Base-by-base conservation (phyloP, 176 grass and related monocot species). In the Echinochloa phyllopogon region DNA sequence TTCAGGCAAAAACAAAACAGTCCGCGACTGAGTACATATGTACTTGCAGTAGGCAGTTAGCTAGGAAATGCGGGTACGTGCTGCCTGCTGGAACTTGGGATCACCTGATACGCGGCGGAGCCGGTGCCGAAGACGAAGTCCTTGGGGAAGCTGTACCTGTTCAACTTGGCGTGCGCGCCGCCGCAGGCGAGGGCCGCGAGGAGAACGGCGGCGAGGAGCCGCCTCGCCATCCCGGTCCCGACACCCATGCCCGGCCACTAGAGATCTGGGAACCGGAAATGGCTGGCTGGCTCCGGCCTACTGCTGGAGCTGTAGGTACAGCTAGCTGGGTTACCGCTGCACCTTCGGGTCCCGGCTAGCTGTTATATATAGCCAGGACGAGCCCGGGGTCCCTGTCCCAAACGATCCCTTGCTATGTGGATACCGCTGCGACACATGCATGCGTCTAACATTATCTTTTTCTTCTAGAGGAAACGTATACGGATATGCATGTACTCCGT, bases 121-220 rank as follows among this genome's bases (percentile, higher is more conserved):
- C 87, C 91, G 4, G 91, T 70, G 55, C 91, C 84, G 53, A 93
- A 93, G 75, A 90, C 4, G 91, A 93, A 89, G 18, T 49, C 87
- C 44, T 72, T 5, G 6, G 91, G 91, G 65, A 92, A 92, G 69
- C 74, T 87, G 42, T 78, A 21, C 39, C 91, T 48, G 79, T 57
- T 65, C 36, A 87, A 80, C n/a, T 37, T 1, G 8, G 47, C 77
- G 20, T 81, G 5, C 0, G 60, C 85, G 18, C 59, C 24, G 13
- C 10, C 10, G 77, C 69, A 66, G 3, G 15, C 11, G 7, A 65
- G 12, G 2, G 85, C 85, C 1, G 18, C 44, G 5, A 65, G 36
- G 2, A 80, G 23, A 7, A 57, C 47, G 6, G 25, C 58, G 1
- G 59, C 0, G 8, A 75, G 38, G 4, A 56, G 33, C 43, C 8